phyloP scores from a whole-genome alignment of 106 monocot genomes.

The Allium fistulosum region DNA sequence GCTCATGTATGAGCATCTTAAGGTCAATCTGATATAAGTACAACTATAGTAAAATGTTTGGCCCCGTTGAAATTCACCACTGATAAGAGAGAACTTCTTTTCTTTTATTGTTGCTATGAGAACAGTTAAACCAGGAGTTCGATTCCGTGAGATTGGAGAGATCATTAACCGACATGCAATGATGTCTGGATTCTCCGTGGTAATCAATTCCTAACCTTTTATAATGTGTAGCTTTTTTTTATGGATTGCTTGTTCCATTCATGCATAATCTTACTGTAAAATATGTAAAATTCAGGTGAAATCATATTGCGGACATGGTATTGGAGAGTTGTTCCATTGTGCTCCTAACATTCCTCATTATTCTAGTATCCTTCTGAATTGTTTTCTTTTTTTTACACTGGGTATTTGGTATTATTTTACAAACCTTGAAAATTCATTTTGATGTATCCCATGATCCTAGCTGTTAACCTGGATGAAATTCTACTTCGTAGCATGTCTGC shows the following conservation, averaged over 20 bases:
- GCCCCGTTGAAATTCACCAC: too few relatives aligned
- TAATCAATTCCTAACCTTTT: slow-evolving; percentile 16
- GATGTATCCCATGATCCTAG: too few relatives aligned
- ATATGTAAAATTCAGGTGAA: slow-evolving; percentile 60
- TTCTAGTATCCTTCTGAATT: slow-evolving; percentile 62
- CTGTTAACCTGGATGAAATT: too few relatives aligned
- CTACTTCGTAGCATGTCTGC: too few relatives aligned
- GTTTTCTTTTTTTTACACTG: too few relatives aligned
- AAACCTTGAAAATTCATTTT: too few relatives aligned
- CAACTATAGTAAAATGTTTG: too few relatives aligned
- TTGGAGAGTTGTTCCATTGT: slow-evolving; percentile 96
- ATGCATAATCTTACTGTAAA: not conserved
- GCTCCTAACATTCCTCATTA: slow-evolving; percentile 99
- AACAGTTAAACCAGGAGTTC: slow-evolving; percentile 96
- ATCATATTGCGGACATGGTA: slow-evolving; percentile 99
- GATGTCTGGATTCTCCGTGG: slow-evolving; percentile 92
- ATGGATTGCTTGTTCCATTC: not conserved
- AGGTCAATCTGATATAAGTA: too few relatives aligned
- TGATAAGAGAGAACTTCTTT: not conserved
- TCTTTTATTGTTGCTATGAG: slow-evolving; percentile 1
- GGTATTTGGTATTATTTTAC: too few relatives aligned
- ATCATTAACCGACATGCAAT: slow-evolving; percentile 91
- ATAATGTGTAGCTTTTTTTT: not conserved
- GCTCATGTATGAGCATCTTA: too few relatives aligned
- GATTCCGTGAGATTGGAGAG: slow-evolving; percentile 98